phyloP scores from a whole-genome alignment of 2,329 filamentous ascomycete genomes.

The Aspergillus fumigatus region DNA sequence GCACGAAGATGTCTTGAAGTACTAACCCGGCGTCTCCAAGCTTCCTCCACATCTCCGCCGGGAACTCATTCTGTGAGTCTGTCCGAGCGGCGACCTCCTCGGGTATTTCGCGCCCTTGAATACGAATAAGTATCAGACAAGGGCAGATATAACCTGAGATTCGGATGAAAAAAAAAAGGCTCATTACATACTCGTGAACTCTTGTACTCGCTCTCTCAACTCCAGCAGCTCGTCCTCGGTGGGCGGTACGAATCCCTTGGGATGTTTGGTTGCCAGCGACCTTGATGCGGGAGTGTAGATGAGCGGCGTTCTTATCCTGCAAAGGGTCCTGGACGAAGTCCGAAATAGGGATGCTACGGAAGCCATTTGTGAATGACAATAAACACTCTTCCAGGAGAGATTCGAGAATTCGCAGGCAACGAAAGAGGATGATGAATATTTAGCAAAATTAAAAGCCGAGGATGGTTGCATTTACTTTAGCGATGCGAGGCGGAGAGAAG shows the following conservation, averaged over 20 bases:
- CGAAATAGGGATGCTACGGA: slow-evolving; percentile 29
- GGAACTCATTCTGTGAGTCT: slow-evolving; percentile 85
- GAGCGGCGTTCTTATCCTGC: slow-evolving; percentile 22
- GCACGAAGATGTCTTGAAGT: too few relatives aligned
- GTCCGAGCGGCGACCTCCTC: slow-evolving; percentile 76
- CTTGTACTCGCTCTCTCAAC: slow-evolving; percentile 76
- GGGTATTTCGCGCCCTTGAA: slow-evolving; percentile 70
- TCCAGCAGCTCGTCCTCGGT: slow-evolving; percentile 70
- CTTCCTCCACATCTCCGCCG: slow-evolving; percentile 87
- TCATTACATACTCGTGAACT: slow-evolving; percentile 62
- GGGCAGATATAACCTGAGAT: not conserved
- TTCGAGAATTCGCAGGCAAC: not conserved
- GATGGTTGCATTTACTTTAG: not conserved
- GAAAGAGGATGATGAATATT: not conserved
- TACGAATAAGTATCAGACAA: not conserved
- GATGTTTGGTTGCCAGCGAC: slow-evolving; percentile 64
- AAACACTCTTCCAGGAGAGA: not conserved
- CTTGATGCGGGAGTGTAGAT: slow-evolving; percentile 30
- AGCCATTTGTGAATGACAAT: slow-evolving; percentile 29
- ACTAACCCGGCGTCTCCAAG: slow-evolving; percentile 72
- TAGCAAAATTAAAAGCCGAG: not conserved
- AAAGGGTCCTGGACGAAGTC: slow-evolving; percentile 27
- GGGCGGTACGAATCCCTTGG: slow-evolving; percentile 61
- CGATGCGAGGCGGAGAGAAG: slow-evolving; percentile 1
- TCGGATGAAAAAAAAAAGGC: not conserved